Evolutionary conservation across 2,329 filamentous ascomycete species (phyloP).

Genomic region (Fusarium piperis): DNA sequence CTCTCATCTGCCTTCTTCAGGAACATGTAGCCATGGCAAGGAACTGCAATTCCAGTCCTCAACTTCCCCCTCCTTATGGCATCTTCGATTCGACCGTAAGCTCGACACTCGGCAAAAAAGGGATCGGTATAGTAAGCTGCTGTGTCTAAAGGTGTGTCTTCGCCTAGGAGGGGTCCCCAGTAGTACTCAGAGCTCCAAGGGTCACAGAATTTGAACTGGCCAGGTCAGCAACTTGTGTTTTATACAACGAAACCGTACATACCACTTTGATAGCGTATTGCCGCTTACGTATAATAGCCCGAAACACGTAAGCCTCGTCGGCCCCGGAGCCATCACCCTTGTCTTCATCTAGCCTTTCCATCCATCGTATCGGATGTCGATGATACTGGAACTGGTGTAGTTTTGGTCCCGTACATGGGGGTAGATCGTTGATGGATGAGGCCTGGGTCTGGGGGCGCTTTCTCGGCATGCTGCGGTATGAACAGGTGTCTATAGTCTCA

Average conservation of each 20-base stretch:
- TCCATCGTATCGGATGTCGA: slow-evolving; percentile 29
- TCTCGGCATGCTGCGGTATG: slow-evolving; percentile 1
- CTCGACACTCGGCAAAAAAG: slow-evolving; percentile 36
- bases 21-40: slow-evolving; percentile 27
- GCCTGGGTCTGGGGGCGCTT: neutral
- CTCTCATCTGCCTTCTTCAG: slow-evolving; percentile 9
- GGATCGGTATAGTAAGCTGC: slow-evolving; percentile 36
- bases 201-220: slow-evolving; percentile 35
- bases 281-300: slow-evolving; percentile 11
- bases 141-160: slow-evolving; percentile 14
- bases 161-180: slow-evolving; percentile 26
- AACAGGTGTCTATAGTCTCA: neutral
- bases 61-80: neutral
- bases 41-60: neutral
- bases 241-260: neutral
- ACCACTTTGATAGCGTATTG: slow-evolving; percentile 38
- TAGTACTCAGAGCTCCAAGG: slow-evolving; percentile 22
- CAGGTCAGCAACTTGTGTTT: neutral
- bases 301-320: slow-evolving; percentile 32
- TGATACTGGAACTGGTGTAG: slow-evolving; percentile 23
- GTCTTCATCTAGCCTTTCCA: slow-evolving; percentile 23
- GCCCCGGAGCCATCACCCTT: neutral
- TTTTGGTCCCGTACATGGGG: slow-evolving; percentile 30
- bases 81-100: slow-evolving; percentile 29
- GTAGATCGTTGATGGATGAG: slow-evolving; percentile 11